phyloP scores from a whole-genome alignment of 164 flowering plant genomes.

The Vitis labrusca region DNA sequence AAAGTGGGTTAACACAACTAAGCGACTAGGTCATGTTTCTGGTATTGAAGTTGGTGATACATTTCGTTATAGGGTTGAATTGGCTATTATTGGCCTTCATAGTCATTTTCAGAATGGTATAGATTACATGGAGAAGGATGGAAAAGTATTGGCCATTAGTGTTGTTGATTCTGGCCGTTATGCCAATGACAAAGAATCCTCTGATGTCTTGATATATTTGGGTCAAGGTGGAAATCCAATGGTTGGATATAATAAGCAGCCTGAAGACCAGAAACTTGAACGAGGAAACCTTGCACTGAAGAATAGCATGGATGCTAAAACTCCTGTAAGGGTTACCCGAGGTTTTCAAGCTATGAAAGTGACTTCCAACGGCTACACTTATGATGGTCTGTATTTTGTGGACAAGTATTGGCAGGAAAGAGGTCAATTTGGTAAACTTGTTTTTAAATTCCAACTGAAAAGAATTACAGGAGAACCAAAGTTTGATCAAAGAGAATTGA shows the following conservation, averaged over 20 bases:
- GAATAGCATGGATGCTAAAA: slow-evolving; percentile 5
- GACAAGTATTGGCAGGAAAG: slow-evolving; percentile 1
- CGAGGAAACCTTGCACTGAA: slow-evolving; percentile 8
- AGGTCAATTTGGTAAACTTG: not conserved
- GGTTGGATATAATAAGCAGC: slow-evolving; percentile 1
- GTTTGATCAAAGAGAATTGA: not conserved
- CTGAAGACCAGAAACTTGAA: slow-evolving; percentile 10
- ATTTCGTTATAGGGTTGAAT: slow-evolving; percentile 19
- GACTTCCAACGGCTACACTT: not conserved
- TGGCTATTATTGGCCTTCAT: slow-evolving; percentile 20
- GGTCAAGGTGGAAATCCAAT: slow-evolving; percentile 19
- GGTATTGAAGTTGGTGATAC: slow-evolving; percentile 25
- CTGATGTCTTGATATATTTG: slow-evolving; percentile 18
- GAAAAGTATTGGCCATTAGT: slow-evolving; percentile 13
- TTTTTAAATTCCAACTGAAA: slow-evolving; percentile 4
- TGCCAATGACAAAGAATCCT: slow-evolving; percentile 4
- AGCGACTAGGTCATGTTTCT: slow-evolving; percentile 7
- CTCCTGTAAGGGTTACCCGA: slow-evolving; percentile 9
- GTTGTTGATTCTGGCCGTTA: slow-evolving; percentile 23
- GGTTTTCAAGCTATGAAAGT: not conserved
- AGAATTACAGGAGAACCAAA: slow-evolving; percentile 8
- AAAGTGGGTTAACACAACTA: slow-evolving; percentile 4
- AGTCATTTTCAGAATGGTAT: slow-evolving; percentile 19
- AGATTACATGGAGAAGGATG: slow-evolving; percentile 7
- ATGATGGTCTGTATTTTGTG: slow-evolving; percentile 12